Evolutionary conservation across 225 moss, liverwort and hornwort genomes (phyloP), one percentile per base, ranked within the genome.

Genomic region (Rhytidiadelphus loreus): DNA sequence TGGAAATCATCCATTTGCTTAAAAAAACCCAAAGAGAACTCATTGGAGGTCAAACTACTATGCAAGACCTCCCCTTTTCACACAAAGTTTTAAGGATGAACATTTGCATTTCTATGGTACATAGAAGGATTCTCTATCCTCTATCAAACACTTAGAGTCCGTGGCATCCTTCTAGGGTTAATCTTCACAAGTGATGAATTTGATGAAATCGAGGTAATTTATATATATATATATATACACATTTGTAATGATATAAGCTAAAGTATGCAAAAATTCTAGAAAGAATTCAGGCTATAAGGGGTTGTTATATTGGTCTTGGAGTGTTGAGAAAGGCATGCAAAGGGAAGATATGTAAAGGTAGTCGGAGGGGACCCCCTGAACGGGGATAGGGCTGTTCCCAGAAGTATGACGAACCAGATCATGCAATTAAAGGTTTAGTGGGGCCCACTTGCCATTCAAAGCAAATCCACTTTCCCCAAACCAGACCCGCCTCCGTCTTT

Each of bases 141-240:
- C 7, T 2, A 58, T 24, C 2, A 3, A 2, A 61, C 61, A 14
- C 7, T 61, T 29, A 7, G 7, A 13, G 7, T 29, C 14, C 0
- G 6, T 9, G 6, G 0, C 29, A 61, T 32, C 63, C 16, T 16
- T 63, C 1, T 63, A 63, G 32, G 17, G 0, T 72, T 16, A 13
- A 23, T 39, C 23, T 71, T 43, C 71, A 43, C 33, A 23, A 6
- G 15, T 37, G 5, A 53, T 37, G 23, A 53, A 24, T 15, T 76
- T 8, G 7, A 52, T 33, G 32, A 52, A 76, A 52, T 77, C 22
- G 53, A 53, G 2, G 5, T 20, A 5, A 53, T 35, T 2, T 23
- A 5, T 2, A 23, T 13, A 3, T 12, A 50, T n/a, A n/a, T n/a
- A n/a, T n/a, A n/a, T n/a, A n/a, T n/a, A n/a, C n/a, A n/a, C n/a